Base-by-base conservation (phyloP, 805 yeast species). In the Candida michaelii region DNA sequence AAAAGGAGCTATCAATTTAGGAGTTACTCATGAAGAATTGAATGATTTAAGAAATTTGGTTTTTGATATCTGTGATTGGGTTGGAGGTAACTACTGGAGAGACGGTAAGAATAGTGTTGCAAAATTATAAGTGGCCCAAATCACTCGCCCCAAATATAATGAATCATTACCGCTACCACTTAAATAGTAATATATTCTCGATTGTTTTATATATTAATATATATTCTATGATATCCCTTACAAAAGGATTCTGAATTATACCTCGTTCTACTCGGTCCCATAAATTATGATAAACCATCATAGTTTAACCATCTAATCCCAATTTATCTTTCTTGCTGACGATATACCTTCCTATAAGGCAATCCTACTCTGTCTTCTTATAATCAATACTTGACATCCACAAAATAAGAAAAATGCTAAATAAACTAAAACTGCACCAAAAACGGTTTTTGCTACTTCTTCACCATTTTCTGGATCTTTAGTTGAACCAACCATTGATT, bases 401-500 rank as follows among this genome's bases (percentile, higher is more conserved):
- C 98, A 91, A 67, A 90, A 91, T 24, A 83, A 69, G 55, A 93
- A 85, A 74, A 89, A 89, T 24, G 71, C 74, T 43, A 81, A 65
- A 62, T 91, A 91, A 9, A 91, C 89, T 44, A 84, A 60, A 7
- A 90, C 97, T 18, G 98, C 97, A 39, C 89, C 83, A 66, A 85
- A 85, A 18, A 91, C 83, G 3, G 98, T 93, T 51, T 79, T 79
- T 21, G 98, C 96, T 30, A 91, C 98, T 23, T 93, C 96, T 49
- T 81, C 80, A 12, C 98, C 98, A 59, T 93, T 93, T 52, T 79
- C 87, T 11, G 99, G 99, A 59, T 90, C 96, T 53, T 74, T 82
- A 47, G 81, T 80, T 30, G 96, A 86, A 4, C 99, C 99, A 70
- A 89, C 83, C 85, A 91, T 83, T 15, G 95, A 76, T 68, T 91